Evolutionary conservation across 768 basidiomycete species (phyloP).

Genomic region (Rhodotorula taiwanensis): DNA sequence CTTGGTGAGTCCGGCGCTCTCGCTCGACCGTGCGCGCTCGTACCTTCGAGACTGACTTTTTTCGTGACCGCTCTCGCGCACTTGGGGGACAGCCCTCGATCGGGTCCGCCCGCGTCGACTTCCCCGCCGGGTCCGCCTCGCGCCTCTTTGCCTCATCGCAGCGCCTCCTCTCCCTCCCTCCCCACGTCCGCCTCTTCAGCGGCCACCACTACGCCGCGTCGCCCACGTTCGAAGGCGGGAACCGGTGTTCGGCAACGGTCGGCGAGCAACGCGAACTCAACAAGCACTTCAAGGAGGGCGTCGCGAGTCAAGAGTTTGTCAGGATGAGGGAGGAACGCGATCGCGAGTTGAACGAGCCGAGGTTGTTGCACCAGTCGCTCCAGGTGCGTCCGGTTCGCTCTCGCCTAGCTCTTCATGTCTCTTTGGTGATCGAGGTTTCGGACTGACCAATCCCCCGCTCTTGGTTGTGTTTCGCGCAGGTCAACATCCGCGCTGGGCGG

Average conservation of each 20-base stretch:
- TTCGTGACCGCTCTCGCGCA: not conserved
- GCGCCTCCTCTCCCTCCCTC: conserved; percentile 38
- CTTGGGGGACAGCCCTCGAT: conserved; percentile 37
- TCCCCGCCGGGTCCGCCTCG: conserved; percentile 39
- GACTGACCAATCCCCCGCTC: too few species aligned
- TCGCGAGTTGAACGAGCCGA: conserved; percentile 34
- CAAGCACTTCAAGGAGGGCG: conserved; percentile 35
- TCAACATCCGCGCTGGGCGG: conserved; percentile 28
- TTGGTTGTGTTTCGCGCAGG: not conserved
- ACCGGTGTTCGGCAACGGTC: conserved; percentile 40
- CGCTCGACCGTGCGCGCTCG: not conserved
- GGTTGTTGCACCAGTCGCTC: conserved; percentile 39
- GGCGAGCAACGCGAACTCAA: conserved; percentile 37
- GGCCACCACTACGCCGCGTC: conserved; percentile 40
- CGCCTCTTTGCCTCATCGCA: conserved; percentile 39
- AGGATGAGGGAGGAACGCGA: conserved; percentile 39
- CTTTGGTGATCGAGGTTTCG: not conserved
- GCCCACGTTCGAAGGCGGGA: conserved; percentile 8
- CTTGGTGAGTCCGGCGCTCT: conserved; percentile 1
- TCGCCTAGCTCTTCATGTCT: not conserved
- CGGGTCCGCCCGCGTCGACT: conserved; percentile 42
- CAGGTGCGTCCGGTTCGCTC: conserved; percentile 29
- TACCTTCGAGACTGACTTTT: not conserved
- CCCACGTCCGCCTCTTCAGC: conserved; percentile 37
- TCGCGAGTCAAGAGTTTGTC: conserved; percentile 30